Percentiles rank a stretch among this genome's conserved stretches.
phyloP scores from a whole-genome alignment of 108 stramenopile genomes.

The Cylindrotheca fusiformis region DNA sequence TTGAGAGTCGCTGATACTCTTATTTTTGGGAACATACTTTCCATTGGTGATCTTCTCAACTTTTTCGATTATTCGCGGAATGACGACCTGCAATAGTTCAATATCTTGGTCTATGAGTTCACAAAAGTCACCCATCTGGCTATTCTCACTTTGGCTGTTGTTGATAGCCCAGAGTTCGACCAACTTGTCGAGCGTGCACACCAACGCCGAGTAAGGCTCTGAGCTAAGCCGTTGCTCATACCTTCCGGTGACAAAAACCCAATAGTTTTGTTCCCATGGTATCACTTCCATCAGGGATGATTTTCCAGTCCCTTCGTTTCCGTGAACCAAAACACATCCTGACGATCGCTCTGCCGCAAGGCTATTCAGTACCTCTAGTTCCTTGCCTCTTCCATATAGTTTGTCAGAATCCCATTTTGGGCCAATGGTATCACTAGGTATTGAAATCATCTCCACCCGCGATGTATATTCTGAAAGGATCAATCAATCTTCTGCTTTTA shows the following conservation, averaged over 20 bases:
- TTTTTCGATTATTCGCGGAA: constrained; percentile 11
- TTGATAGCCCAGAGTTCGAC: constrained; percentile 21
- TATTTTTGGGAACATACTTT: background rate
- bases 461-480: no score
- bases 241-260: constrained; percentile 25
- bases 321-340: constrained; percentile 8
- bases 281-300: constrained; percentile 13
- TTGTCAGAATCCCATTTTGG: constrained; percentile 5
- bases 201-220: constrained; percentile 28
- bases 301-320: constrained; percentile 28
- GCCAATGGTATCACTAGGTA: background rate
- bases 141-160: constrained; percentile 9
- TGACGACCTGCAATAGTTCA: constrained; percentile 16
- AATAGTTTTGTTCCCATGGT: constrained; percentile 18
- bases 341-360: background rate
- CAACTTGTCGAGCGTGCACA: constrained; percentile 10
- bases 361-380: background rate
- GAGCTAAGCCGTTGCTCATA: constrained; percentile 6
- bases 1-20: background rate
- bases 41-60: background rate
- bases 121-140: constrained; percentile 17
- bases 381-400: constrained; percentile 7
- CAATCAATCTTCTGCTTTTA: no score
- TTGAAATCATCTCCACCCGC: background rate
- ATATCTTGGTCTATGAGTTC: constrained; percentile 19